phyloP scores from a whole-genome alignment of 2,329 filamentous ascomycete species.

The Talaromyces sp. region DNA sequence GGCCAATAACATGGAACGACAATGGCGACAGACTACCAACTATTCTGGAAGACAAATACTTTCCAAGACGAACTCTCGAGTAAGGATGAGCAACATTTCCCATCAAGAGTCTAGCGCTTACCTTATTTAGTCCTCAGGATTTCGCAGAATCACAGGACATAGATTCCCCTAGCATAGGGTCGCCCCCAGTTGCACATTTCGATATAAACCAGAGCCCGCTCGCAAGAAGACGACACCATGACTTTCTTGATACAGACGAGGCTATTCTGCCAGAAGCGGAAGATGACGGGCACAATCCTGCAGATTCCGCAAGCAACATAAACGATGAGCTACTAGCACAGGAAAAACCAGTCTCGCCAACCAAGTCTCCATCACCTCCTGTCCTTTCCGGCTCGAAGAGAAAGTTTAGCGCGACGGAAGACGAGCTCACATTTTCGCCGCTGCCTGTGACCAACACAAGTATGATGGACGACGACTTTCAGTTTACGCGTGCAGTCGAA shows the following conservation, averaged over 20 bases:
- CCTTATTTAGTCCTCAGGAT: constrained; percentile 34
- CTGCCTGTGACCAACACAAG: constrained; percentile 11
- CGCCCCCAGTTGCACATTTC: constrained; percentile 48
- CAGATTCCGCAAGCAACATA: neutral
- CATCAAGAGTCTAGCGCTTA: neutral
- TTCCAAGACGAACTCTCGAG: constrained; percentile 55
- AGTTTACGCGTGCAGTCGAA: constrained; percentile 30
- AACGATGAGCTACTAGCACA: neutral
- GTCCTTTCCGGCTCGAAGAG: constrained; percentile 54
- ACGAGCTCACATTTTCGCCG: constrained; percentile 37
- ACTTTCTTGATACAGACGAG: neutral
- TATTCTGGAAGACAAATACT: constrained; percentile 59
- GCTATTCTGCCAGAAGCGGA: neutral
- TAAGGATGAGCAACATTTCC: constrained; percentile 30
- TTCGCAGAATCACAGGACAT: constrained; percentile 27
- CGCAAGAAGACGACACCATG: constrained; percentile 3
- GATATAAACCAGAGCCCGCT: constrained; percentile 31
- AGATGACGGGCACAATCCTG: neutral
- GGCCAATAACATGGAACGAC: constrained; percentile 11
- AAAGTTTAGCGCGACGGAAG: constrained; percentile 55
- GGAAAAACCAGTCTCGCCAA: constrained; percentile 3
- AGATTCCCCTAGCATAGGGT: constrained; percentile 34
- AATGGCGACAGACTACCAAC: constrained; percentile 50
- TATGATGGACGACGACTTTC: constrained; percentile 32
- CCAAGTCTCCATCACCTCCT: constrained; percentile 20